A percentile compares a stretch with the other conserved stretches of the same genome.
Evolutionary conservation across 169 alveolate species (phyloP).

Genomic region (Plasmodium yoelii): DNA sequence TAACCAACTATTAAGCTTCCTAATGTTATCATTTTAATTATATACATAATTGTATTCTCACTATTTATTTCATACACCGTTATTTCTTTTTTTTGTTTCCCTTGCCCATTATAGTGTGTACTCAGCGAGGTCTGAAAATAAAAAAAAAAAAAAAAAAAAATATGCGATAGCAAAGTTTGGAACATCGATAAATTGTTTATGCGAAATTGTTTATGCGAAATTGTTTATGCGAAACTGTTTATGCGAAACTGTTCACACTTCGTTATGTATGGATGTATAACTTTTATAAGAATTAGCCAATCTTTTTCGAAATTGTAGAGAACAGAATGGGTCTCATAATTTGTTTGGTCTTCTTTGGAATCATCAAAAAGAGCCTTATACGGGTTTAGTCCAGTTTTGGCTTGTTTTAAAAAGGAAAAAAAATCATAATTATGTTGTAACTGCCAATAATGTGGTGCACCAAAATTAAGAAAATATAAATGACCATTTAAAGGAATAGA

Average conservation of each 20-base stretch:
- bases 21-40: slow-evolving; percentile 18
- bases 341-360: not conserved
- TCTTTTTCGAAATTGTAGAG: slow-evolving; percentile 47
- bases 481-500: too few relatives aligned
- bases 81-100: slow-evolving; percentile 30
- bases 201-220: too few relatives aligned
- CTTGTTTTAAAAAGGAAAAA: slow-evolving; percentile 23
- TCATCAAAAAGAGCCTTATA: slow-evolving; percentile 14
- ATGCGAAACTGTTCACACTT: too few relatives aligned
- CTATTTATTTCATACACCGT: slow-evolving; percentile 16
- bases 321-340: slow-evolving; percentile 33
- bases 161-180: not conserved
- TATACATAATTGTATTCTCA: not conserved
- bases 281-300: slow-evolving; percentile 30
- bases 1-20: slow-evolving; percentile 15
- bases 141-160: slow-evolving; percentile 20
- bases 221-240: too few relatives aligned
- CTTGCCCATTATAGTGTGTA: slow-evolving; percentile 21
- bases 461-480: too few relatives aligned
- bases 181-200: too few relatives aligned
- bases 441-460: not conserved
- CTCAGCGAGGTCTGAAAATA: slow-evolving; percentile 18
- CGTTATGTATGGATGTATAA: not conserved
- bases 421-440: not conserved
- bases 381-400: not conserved